Conservation (phyloP, 148 eudicot genomes). For the Tetragonia tetragonoides region DNA sequence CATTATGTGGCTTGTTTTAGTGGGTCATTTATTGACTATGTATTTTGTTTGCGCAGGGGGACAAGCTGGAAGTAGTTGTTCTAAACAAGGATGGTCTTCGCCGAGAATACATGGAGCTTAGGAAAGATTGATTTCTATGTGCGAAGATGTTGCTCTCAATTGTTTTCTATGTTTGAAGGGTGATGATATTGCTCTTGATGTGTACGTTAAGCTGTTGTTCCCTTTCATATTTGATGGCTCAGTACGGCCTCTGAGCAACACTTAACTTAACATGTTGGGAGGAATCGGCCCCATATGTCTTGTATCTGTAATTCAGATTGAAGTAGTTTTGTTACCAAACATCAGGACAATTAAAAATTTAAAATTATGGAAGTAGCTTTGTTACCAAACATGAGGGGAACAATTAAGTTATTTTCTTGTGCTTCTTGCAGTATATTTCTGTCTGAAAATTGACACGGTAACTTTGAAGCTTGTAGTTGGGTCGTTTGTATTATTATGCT, state of each 20-base stretch:
- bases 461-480: background rate
- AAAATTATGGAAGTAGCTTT: background rate
- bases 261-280: background rate
- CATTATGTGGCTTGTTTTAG: background rate
- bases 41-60: constrained; percentile 59
- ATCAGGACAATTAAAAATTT: background rate
- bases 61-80: constrained; percentile 77
- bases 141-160: constrained; percentile 7
- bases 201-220: background rate
- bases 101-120: constrained; percentile 72
- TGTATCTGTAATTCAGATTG: constrained; percentile 9
- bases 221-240: constrained; percentile 5
- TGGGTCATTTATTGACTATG: background rate
- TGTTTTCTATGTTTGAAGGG: constrained; percentile 17
- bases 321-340: constrained; percentile 11
- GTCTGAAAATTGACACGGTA: background rate
- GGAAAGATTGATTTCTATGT: constrained; percentile 50
- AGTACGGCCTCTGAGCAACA: background rate
- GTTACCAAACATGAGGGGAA: background rate
- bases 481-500: background rate
- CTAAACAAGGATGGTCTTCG: constrained; percentile 66
- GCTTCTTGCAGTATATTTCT: background rate
- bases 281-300: background rate
- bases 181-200: constrained; percentile 11
- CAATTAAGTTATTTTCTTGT: background rate